Evolutionary conservation across 805 yeast species (phyloP).

Genomic region (Monosporozyma solicola): DNA sequence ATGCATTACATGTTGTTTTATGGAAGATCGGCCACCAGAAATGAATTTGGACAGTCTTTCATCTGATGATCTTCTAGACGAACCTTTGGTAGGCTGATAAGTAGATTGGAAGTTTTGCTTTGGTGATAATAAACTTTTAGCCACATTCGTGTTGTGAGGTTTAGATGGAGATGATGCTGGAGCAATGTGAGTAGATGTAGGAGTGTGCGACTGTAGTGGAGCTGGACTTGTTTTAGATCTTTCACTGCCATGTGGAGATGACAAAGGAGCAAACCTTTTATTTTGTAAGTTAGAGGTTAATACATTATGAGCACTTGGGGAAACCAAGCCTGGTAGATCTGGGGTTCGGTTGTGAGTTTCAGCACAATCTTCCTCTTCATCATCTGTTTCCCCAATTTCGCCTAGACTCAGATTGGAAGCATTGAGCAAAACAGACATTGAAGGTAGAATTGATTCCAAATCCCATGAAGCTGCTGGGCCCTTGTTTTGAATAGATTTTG

Average conservation of each 20-base stretch:
- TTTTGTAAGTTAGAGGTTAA: not conserved
- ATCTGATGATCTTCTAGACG: constrained; percentile 18
- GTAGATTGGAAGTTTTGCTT: constrained; percentile 4
- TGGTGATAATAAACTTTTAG: constrained; percentile 12
- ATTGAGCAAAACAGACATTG: not conserved
- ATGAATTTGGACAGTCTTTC: constrained; percentile 9
- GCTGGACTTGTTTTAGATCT: constrained; percentile 3
- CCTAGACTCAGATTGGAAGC: not conserved
- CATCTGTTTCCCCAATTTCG: not conserved
- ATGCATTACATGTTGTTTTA: not conserved
- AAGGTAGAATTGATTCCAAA: constrained; percentile 1
- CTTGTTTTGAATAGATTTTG: not conserved
- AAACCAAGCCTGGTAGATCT: not conserved
- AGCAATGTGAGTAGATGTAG: not conserved
- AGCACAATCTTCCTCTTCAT: not conserved
- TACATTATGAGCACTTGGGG: constrained; percentile 2
- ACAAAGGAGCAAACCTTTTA: not conserved
- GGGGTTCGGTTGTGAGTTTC: not conserved
- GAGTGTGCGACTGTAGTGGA: not conserved
- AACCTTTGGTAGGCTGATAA: constrained; percentile 1
- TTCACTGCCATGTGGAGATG: constrained; percentile 4
- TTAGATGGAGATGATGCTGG: not conserved
- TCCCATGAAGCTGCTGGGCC: constrained; percentile 1
- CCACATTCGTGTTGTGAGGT: not conserved
- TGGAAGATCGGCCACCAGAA: constrained; percentile 2